Base-by-base conservation (phyloP, 345 rosid species). In the Mallotus nudiflorus region DNA sequence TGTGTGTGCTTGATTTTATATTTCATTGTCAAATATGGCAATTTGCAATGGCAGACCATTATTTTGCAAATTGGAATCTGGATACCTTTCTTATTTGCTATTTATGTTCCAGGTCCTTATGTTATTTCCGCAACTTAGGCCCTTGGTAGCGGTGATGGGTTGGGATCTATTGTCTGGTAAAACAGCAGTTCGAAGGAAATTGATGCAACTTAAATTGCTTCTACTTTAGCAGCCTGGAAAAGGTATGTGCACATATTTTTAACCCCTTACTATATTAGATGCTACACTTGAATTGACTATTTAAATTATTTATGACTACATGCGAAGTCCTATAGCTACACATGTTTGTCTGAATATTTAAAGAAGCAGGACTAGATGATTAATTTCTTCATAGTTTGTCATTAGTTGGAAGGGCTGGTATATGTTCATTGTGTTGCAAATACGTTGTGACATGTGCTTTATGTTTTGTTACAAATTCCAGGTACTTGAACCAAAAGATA, bases 161-260 rank as follows among this genome's bases (percentile, higher is more conserved):
- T 94, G 98, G 98, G 98, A 94, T 85, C 81, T 94, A 46, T 78
- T 94, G 78, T 75, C 84, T 68, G 91, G 95, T 55, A 89, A 91
- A 81, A 88, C 98, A 50, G 64, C 75, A 67, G 70, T 78, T 57
- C 86, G 97, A 67, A 84, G 88, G 78, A 86, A 86, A 60, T 77
- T 94, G 75, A 85, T 94, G 97, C 93, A 85, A 77, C 82, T 87
- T 66, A 97, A 71, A 86, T 84, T 78, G 87, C 89, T 81, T 94
- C 97, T 74, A 84, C 85, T 66, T 27, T 78, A 50, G 90, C 82
- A 68, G 90, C 91, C 68, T 87, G 91, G 95, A 94, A 83, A 89
- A 88, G 94, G 98, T 93, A 64, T 71, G 77, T 70, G 48, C 37
- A 33, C 37, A 33, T 33, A 3, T 44, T 3, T 55, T 55, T 16